Conservation (phyloP, 2,329 filamentous ascomycete species). For the Verticillium alfalfae region DNA sequence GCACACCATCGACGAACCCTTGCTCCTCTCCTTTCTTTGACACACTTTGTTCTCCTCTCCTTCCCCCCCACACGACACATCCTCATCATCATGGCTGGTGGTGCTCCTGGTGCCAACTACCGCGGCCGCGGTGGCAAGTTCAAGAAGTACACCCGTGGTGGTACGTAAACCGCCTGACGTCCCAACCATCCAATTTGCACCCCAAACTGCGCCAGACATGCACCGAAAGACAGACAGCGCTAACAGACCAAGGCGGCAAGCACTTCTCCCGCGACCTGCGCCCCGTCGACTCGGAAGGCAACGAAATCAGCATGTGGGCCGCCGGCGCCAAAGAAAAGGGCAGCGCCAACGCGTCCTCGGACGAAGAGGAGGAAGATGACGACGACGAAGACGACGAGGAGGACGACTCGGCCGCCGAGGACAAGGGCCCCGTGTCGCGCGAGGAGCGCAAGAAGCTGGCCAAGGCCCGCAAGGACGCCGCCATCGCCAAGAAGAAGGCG, state of each 20-base stretch:
- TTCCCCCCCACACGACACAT: conserved; percentile 6
- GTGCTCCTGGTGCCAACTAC: conserved; percentile 42
- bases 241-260: conserved; percentile 61
- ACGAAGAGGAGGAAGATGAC: conserved; percentile 48
- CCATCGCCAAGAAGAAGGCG: conserved; percentile 69
- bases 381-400: conserved; percentile 44
- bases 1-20: conserved; percentile 2
- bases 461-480: conserved; percentile 87
- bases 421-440: conserved; percentile 56
- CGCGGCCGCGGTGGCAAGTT: conserved; percentile 90
- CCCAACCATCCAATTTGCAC: background rate
- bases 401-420: conserved; percentile 38
- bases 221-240: background rate
- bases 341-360: conserved; percentile 42
- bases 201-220: background rate
- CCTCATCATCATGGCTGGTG: conserved; percentile 36
- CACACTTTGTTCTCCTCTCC: too few relatives aligned
- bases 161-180: conserved; percentile 39
- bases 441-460: conserved; percentile 84
- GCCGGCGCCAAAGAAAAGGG: conserved; percentile 40
- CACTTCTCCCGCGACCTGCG: conserved; percentile 90
- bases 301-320: conserved; percentile 83
- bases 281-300: conserved; percentile 83
- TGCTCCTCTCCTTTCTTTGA: too few relatives aligned
- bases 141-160: conserved; percentile 87